These are phyloP conservation scores for Aureobasidium sp. DNA, from an alignment of 2,329 filamentous ascomycete genomes.

Conservation along the genomic window DNA sequence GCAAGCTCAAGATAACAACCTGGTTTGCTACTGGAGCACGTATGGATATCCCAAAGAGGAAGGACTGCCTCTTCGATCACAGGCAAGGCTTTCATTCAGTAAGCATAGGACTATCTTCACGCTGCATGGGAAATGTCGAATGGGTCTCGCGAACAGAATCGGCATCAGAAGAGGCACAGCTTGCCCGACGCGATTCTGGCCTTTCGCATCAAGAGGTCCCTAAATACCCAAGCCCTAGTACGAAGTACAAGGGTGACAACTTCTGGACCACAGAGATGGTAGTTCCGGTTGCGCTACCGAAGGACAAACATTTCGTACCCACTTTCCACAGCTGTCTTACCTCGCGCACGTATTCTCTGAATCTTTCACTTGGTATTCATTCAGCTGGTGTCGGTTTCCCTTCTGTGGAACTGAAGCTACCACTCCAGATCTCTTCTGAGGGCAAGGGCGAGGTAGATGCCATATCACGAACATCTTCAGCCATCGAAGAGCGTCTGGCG, in stretches of 20 bases:
- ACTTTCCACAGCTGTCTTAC: conserved; percentile 64
- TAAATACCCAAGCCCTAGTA: conserved; percentile 30
- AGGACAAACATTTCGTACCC: conserved; percentile 56
- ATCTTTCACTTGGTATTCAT: conserved; percentile 49
- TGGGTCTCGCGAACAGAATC: conserved; percentile 44
- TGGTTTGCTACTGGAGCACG: conserved; percentile 50
- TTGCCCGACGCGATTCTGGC: conserved; percentile 36
- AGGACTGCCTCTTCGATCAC: conserved; percentile 37
- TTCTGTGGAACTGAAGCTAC: conserved; percentile 36
- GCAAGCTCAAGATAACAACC: conserved; percentile 52
- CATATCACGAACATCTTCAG: conserved; percentile 18
- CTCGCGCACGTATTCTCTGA: conserved; percentile 56
- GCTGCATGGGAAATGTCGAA: conserved; percentile 50
- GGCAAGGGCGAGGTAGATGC: conserved; percentile 17
- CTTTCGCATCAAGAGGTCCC: conserved; percentile 26
- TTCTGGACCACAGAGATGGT: conserved; percentile 59
- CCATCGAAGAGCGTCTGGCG: conserved; percentile 21
- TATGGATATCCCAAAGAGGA: conserved; percentile 42
- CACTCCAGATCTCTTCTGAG: conserved; percentile 37
- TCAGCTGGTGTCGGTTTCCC: conserved; percentile 28
- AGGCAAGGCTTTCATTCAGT: conserved; percentile 49
- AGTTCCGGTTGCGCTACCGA: conserved; percentile 56
- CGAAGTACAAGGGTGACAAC: conserved; percentile 37
- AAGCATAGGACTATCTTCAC: conserved; percentile 46
- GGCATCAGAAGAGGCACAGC: conserved; percentile 22